A percentile compares a stretch with the other conserved stretches of the same genome.
Evolutionary conservation across 148 eudicot genomes (phyloP).

Genomic region (Arctostaphylos glauca): DNA sequence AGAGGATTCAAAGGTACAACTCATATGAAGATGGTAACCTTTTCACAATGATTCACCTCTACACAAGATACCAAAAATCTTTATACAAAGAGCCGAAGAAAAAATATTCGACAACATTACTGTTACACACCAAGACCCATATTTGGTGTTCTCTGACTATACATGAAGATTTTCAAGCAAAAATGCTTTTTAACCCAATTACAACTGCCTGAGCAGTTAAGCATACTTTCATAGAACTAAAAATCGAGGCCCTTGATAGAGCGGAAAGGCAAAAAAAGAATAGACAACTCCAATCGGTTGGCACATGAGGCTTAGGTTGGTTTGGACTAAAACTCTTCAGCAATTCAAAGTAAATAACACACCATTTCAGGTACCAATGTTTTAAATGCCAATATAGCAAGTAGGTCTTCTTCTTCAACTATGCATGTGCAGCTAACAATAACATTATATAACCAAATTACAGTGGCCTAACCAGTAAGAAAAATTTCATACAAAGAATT

Average conservation of each 20-base stretch:
- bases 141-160: not conserved
- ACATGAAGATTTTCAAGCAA: no score
- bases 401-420: not conserved
- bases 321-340: not conserved
- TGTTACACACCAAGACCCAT: not conserved
- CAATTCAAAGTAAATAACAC: not conserved
- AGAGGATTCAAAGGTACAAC: no score
- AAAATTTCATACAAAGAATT: not conserved
- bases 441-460: not conserved
- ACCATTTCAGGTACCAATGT: not conserved
- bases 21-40: no score
- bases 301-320: not conserved
- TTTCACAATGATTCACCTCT: no score
- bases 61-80: not conserved
- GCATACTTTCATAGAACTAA: not conserved
- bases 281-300: not conserved
- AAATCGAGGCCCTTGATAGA: not conserved
- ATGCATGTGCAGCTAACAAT: conserved; percentile 2
- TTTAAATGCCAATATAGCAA: not conserved
- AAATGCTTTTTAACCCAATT: no score
- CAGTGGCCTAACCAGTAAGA: not conserved
- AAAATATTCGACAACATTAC: not conserved
- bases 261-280: not conserved
- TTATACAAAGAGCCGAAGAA: not conserved
- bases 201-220: not conserved